Conservation (phyloP, 2,329 filamentous ascomycete genomes). For the Fusarium cicatricum region DNA sequence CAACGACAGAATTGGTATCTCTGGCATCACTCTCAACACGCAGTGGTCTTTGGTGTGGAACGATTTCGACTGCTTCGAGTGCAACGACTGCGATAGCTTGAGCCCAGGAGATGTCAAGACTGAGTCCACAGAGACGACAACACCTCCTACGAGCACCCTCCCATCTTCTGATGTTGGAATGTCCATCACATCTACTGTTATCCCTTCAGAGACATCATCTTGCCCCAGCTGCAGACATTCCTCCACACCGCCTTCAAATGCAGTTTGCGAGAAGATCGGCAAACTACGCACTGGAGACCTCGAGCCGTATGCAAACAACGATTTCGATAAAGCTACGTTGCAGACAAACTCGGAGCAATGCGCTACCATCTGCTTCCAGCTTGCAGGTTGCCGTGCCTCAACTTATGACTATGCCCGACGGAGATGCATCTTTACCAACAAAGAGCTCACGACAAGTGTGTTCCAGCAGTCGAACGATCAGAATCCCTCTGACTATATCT, state of each 20-base stretch:
- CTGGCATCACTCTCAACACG: neutral
- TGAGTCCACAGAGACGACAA: neutral
- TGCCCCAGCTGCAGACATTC: neutral
- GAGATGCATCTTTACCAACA: conserved; percentile 6
- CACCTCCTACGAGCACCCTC: neutral
- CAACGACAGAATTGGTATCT: neutral
- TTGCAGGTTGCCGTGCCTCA: neutral
- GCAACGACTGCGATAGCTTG: neutral
- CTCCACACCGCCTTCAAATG: neutral
- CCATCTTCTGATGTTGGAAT: neutral
- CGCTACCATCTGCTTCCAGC: neutral
- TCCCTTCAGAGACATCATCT: fast-evolving
- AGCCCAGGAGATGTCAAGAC: neutral
- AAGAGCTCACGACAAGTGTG: neutral
- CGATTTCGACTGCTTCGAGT: conserved; percentile 14
- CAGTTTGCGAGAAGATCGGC: conserved; percentile 8
- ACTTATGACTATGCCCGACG: neutral
- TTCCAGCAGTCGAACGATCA: neutral
- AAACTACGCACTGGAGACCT: conserved; percentile 1
- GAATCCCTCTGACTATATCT: neutral
- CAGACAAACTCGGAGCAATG: conserved; percentile 12
- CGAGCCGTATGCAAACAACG: conserved; percentile 6
- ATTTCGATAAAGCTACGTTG: neutral
- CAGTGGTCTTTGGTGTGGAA: conserved; percentile 6
- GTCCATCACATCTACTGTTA: neutral